phyloP scores from a whole-genome alignment of 179 eudicot species.

The Beta corolliflora region DNA sequence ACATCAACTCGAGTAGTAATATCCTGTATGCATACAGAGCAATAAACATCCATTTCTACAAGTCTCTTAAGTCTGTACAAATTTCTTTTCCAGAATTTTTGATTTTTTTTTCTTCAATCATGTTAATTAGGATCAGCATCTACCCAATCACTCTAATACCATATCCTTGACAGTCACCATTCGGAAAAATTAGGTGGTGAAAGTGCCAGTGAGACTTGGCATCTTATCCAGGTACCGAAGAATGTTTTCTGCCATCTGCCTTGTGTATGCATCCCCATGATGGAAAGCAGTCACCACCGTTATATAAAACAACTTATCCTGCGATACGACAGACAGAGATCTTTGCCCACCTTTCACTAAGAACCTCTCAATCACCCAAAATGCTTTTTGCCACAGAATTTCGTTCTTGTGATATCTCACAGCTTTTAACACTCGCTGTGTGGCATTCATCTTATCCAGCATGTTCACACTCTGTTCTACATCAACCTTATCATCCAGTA shows the following conservation, averaged over 20 bases:
- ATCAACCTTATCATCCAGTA: conserved; percentile 72
- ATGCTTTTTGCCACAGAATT: conserved; percentile 59
- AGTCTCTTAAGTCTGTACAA: not conserved
- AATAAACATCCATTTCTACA: not conserved
- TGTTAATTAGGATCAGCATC: not conserved
- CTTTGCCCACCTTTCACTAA: conserved; percentile 57
- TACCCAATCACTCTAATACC: not conserved
- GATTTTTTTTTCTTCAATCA: conserved; percentile 11
- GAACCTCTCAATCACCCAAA: conserved; percentile 83
- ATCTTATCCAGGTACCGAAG: conserved; percentile 65
- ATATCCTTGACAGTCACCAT: not conserved
- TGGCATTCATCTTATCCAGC: conserved; percentile 49
- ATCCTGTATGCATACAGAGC: not conserved
- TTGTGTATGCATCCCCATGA: conserved; percentile 72
- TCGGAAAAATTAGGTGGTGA: conserved; percentile 23
- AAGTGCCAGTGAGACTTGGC: conserved; percentile 50
- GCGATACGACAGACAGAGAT: conserved; percentile 50
- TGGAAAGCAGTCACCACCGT: conserved; percentile 71
- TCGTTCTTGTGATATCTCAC: conserved; percentile 68
- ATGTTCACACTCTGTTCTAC: conserved; percentile 54
- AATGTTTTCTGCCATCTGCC: conserved; percentile 82
- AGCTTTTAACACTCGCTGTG: conserved; percentile 54
- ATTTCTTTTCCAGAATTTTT: not conserved
- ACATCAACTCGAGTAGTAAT: not conserved
- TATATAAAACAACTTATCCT: conserved; percentile 56